Evolutionary conservation across 1,284 basidiomycete species (phyloP).

Genomic region (Trametes sp.): DNA sequence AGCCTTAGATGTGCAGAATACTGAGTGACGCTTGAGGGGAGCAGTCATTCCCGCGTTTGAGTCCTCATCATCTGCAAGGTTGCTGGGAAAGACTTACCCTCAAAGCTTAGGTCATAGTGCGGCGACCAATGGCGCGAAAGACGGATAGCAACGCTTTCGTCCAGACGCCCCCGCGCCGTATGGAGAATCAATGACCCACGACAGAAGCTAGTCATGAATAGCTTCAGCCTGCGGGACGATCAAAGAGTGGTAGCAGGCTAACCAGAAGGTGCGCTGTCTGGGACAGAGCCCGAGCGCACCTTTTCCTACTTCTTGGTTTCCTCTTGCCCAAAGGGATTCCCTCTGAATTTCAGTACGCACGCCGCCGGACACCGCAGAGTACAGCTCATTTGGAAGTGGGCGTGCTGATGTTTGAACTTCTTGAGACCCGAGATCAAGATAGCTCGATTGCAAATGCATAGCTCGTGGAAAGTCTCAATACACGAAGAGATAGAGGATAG

Average conservation of each 20-base stretch:
- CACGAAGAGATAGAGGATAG: no score
- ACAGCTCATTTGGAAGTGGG: neutral
- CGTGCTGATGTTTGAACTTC: neutral
- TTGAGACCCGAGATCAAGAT: neutral
- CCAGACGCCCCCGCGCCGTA: neutral
- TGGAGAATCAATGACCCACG: conserved; percentile 5
- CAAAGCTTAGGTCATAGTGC: neutral
- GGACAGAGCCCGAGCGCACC: neutral
- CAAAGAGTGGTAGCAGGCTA: conserved; percentile 13
- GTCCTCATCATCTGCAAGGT: neutral
- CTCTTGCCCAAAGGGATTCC: neutral
- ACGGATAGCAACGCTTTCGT: neutral
- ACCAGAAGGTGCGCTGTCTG: conserved; percentile 1
- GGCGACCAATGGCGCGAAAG: neutral
- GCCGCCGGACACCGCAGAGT: neutral
- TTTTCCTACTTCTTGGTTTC: neutral
- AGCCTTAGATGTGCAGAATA: neutral
- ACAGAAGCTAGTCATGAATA: conserved; percentile 16
- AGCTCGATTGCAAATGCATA: neutral
- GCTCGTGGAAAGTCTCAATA: no score
- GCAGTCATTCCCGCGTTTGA: neutral
- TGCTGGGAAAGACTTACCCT: neutral
- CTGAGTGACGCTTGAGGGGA: neutral
- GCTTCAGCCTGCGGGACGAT: conserved; percentile 16
- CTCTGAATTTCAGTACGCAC: neutral